These are phyloP conservation scores for Fagus sylvatica DNA, from an alignment of 306 rosid genomes.

Conservation along the genomic window DNA sequence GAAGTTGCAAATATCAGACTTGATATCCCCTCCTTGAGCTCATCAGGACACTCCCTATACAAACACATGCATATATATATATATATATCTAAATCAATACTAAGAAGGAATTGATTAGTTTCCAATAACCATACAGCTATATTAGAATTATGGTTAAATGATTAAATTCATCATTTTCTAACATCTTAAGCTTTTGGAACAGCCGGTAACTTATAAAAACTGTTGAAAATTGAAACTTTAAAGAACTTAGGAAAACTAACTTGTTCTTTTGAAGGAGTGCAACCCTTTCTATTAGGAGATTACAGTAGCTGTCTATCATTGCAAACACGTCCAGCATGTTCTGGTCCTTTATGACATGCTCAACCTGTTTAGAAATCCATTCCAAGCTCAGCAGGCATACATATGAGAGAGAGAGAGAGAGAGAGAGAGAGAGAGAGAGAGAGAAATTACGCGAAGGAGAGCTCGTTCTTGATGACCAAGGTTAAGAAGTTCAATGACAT, in stretches of 20 bases:
- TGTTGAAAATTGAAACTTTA: background rate
- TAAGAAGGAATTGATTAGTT: background rate
- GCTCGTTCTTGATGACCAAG: conserved; percentile 60
- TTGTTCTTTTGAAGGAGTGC: conserved; percentile 42
- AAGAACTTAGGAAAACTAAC: conserved; percentile 31
- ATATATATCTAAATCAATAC: conserved; percentile 1
- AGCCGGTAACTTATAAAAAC: no score
- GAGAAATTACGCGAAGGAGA: conserved; percentile 53
- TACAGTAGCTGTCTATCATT: conserved; percentile 52
- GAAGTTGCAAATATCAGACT: conserved; percentile 69
- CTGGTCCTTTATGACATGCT: conserved; percentile 57
- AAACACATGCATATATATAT: conserved; percentile 1
- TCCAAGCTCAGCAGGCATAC: conserved; percentile 1
- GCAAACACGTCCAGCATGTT: conserved; percentile 53
- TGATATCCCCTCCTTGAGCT: conserved; percentile 55
- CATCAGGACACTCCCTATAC: conserved; percentile 60
- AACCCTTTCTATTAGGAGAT: conserved; percentile 41
- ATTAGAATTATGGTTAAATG: no score
- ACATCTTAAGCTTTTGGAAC: no score
- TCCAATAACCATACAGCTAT: background rate
- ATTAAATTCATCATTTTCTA: no score
- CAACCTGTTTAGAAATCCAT: conserved; percentile 45
- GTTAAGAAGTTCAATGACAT: conserved; percentile 54
- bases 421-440: background rate
- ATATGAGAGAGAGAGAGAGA: background rate